These are phyloP conservation scores for Eutypella sp. DNA, from an alignment of 2,329 filamentous ascomycete species.

Conservation along the genomic window DNA sequence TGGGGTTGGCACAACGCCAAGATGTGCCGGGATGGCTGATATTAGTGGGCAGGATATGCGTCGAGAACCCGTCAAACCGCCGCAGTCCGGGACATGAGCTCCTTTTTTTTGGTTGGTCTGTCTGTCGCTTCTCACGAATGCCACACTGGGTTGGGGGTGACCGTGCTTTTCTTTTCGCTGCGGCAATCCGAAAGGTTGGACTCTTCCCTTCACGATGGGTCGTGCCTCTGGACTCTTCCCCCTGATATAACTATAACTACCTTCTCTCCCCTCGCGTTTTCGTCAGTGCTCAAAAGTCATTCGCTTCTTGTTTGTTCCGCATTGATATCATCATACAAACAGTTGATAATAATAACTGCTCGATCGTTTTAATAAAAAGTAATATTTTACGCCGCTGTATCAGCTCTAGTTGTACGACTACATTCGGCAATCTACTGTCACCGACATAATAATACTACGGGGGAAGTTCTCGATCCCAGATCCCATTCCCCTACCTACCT, in stretches of 20 bases:
- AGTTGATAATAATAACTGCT: neutral
- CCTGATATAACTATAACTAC: neutral
- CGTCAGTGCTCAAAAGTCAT: neutral
- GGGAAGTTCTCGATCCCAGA: slow-evolving; percentile 1
- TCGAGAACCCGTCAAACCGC: neutral
- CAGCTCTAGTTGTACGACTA: neutral
- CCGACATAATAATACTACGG: slow-evolving; percentile 1
- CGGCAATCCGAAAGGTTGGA: neutral
- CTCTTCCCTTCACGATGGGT: neutral
- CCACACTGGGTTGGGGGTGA: neutral
- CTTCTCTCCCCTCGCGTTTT: neutral
- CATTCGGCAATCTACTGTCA: neutral
- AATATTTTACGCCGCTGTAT: neutral
- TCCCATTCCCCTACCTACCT: slow-evolving; percentile 1
- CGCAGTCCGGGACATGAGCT: neutral
- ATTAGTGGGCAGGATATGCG: neutral
- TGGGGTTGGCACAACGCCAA: neutral
- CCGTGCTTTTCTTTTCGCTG: neutral
- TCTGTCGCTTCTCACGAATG: neutral
- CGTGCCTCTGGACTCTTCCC: neutral
- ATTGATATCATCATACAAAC: neutral
- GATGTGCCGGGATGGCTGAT: neutral
- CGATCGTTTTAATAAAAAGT: slow-evolving; percentile 1
- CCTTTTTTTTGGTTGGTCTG: neutral
- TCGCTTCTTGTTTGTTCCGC: neutral